These are phyloP conservation scores for Lentinula sp. DNA, from an alignment of 768 basidiomycete genomes.

Conservation along the genomic window DNA sequence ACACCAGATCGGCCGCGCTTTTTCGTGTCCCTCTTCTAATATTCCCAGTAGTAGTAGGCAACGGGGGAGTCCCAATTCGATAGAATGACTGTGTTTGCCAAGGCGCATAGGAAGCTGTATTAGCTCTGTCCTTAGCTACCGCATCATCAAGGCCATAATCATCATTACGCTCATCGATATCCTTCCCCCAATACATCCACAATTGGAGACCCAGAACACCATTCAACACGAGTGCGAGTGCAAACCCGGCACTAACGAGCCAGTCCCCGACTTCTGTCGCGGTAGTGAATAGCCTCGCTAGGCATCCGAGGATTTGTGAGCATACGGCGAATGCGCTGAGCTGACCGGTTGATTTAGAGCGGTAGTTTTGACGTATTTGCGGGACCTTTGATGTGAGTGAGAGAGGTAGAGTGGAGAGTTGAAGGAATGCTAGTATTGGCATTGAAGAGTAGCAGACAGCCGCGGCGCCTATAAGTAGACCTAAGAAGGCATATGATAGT, in stretches of 20 bases:
- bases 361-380: conserved; percentile 82
- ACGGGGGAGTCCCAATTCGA: neutral
- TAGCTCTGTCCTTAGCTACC: neutral
- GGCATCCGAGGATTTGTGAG: conserved; percentile 81
- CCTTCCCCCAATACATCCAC: conserved; percentile 76
- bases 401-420: conserved; percentile 84
- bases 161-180: conserved; percentile 9
- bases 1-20: neutral
- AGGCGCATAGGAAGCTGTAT: neutral
- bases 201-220: conserved; percentile 79
- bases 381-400: conserved; percentile 91
- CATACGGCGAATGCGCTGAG: conserved; percentile 90
- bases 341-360: conserved; percentile 79
- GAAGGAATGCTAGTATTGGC: conserved; percentile 57
- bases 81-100: neutral
- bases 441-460: conserved; percentile 43
- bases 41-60: neutral
- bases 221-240: conserved; percentile 77
- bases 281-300: conserved; percentile 92
- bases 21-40: neutral
- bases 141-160: neutral
- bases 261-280: conserved; percentile 81
- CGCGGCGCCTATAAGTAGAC: conserved; percentile 22
- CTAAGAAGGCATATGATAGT: conserved; percentile 25
- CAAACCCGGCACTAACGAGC: conserved; percentile 79